Percentiles rank a stretch among this genome's conserved stretches.
These are phyloP conservation scores for Nicotiana paniculata DNA, from an alignment of 257 asterid species.

Conservation along the genomic window DNA sequence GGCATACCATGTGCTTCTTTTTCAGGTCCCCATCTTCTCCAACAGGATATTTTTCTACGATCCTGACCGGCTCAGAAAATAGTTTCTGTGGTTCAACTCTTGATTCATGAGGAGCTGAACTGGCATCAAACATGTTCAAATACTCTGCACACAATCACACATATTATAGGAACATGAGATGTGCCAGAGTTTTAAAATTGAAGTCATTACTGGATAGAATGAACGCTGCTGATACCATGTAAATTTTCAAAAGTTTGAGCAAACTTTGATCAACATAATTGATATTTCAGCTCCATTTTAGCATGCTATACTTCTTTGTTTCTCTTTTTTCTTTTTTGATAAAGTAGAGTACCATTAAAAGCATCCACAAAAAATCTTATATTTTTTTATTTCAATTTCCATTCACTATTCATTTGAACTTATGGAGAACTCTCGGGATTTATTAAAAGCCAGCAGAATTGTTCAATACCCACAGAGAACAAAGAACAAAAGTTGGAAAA, in stretches of 20 bases:
- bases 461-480: neutral
- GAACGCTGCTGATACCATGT: neutral
- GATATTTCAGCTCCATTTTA: neutral
- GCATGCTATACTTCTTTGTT: neutral
- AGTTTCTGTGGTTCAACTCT: slow-evolving; percentile 65
- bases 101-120: slow-evolving; percentile 80
- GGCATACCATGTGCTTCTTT: slow-evolving; percentile 95
- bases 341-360: too few species aligned
- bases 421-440: neutral
- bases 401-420: neutral
- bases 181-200: neutral
- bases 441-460: neutral
- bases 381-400: neutral
- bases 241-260: neutral
- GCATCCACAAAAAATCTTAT: too few species aligned
- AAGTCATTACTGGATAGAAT: neutral
- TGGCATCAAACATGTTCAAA: slow-evolving; percentile 79
- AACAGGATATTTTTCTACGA: slow-evolving; percentile 89
- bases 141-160: slow-evolving; percentile 53
- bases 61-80: slow-evolving; percentile 66
- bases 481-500: neutral
- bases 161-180: slow-evolving; percentile 2
- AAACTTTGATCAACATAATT: neutral
- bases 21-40: slow-evolving; percentile 79
- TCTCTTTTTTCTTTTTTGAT: too few species aligned